These are phyloP conservation scores for Podospora australis DNA, from an alignment of 495 filamentous ascomycete genomes.

Conservation along the genomic window DNA sequence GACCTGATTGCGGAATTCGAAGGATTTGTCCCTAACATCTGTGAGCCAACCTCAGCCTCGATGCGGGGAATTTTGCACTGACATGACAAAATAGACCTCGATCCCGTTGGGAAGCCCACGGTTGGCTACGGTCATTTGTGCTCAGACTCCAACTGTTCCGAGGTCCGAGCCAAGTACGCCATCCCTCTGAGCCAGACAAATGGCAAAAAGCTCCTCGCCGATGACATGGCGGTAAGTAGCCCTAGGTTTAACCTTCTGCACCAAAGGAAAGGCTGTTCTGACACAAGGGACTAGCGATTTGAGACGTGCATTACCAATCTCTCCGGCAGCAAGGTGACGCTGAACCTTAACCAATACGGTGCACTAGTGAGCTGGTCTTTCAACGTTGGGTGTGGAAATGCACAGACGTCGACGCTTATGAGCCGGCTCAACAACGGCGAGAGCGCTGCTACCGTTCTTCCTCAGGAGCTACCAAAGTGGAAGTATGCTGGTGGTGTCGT, in stretches of 20 bases:
- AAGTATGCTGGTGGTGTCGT: conserved; percentile 33
- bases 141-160: conserved; percentile 32
- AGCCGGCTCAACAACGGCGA: conserved; percentile 42
- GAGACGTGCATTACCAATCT: conserved; percentile 34
- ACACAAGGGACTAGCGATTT: background rate
- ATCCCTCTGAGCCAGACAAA: conserved; percentile 37
- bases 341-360: conserved; percentile 47
- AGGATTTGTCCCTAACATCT: conserved; percentile 11
- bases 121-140: conserved; percentile 50
- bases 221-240: conserved; percentile 33
- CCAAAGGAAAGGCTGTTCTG: background rate
- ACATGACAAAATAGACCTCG: conserved; percentile 17
- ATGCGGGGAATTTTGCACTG: background rate
- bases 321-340: conserved; percentile 26
- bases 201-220: conserved; percentile 34
- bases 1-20: conserved; percentile 16
- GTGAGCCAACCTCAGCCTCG: background rate
- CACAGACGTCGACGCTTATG: conserved; percentile 34
- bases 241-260: background rate
- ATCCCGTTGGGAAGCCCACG: conserved; percentile 42
- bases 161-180: conserved; percentile 30
- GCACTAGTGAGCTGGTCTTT: conserved; percentile 44
- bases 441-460: conserved; percentile 31
- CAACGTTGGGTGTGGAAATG: conserved; percentile 45
- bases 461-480: conserved; percentile 44